Conservation (phyloP, 1,284 basidiomycete genomes). For the Cryptococcus sp. region DNA sequence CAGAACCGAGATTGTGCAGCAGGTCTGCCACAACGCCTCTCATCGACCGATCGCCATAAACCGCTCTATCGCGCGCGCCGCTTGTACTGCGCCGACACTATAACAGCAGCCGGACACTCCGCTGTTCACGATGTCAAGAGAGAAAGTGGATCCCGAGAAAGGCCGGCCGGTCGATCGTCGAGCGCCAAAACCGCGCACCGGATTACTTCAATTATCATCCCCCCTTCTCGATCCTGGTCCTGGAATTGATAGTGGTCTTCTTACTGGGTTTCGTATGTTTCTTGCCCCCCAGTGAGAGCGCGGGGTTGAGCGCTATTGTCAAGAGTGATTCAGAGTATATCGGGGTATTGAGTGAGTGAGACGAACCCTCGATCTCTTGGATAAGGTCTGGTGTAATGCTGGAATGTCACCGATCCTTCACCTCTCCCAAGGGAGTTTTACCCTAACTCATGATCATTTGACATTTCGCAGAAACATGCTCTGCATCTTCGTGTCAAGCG, state of each 20-base stretch:
- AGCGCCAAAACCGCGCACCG: conserved; percentile 6
- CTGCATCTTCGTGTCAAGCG: conserved; percentile 16
- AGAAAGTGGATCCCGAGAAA: neutral
- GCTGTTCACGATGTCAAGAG: neutral
- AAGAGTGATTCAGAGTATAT: conserved; percentile 14
- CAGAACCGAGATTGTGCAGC: too few species aligned
- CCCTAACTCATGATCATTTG: neutral
- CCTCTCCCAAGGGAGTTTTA: too few species aligned
- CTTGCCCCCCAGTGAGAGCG: conserved; percentile 14
- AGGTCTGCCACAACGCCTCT: too few species aligned
- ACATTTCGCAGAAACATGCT: conserved; percentile 24
- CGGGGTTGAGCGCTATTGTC: conserved; percentile 8
- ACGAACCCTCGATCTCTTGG: neutral
- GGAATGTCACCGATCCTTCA: neutral
- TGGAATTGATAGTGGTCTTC: conserved; percentile 16
- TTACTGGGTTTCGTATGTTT: conserved; percentile 21
- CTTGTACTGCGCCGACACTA: too few species aligned
- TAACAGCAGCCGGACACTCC: too few species aligned
- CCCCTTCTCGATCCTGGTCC: conserved; percentile 8
- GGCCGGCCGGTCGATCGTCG: neutral
- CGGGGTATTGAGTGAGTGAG: conserved; percentile 28
- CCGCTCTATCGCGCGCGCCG: too few species aligned
- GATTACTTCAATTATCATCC: conserved; percentile 28
- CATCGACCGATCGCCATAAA: too few species aligned
- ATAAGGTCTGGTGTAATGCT: neutral